Evolutionary conservation across 140 eudicot genomes (phyloP), one percentile per base, ranked within the genome.

Genomic region (Ambrosia hybrid): DNA sequence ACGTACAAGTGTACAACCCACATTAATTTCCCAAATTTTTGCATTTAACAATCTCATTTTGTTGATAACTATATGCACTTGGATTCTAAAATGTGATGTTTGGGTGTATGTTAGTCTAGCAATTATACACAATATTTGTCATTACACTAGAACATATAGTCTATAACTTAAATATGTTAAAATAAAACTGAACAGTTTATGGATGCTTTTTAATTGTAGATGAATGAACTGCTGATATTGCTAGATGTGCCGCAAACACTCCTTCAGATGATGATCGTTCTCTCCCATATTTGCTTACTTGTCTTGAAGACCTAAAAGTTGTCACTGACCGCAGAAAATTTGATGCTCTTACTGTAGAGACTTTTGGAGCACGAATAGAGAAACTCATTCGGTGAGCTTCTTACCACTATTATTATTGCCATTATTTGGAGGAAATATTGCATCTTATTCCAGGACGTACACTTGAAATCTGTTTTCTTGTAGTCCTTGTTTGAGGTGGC

Each of bases 321-420:
- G 94, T 90, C 58, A 83, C 78, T 13, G 99, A 85, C 61, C 94
- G 96, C 57, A 74, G 96, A 80, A 94, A 94, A 72, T 83, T 85
- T 62, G 96, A 90, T 72, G 95, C 96, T n/a, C 90, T 90, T 11
- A 94, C 97, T 2, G 96, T 94, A 14, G 97, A 94, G 74, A 94
- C 97, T 4, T 94, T 94, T 85, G 99, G 97, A 55, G 89, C 99
- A 15, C 96, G 97, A 5, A 88, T 94, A 65, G 99, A 94, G 84
- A 91, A 94, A 83, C 81, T 94, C 75, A 94, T 94, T 49, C 80
- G 92, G 98, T 89, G 34, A 72, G 89, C 74, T 74, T n/a, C 51
- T 68, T 61, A 52, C 9, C 14, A 10, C 49, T 60, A 52, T 41
- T 68, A 65, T 57, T 26, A 71, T 17, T 45, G 3, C 15, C 9